Base-by-base conservation (phyloP, 192 early-diverging fungal genomes). In the Nowakowskiella sp. region DNA sequence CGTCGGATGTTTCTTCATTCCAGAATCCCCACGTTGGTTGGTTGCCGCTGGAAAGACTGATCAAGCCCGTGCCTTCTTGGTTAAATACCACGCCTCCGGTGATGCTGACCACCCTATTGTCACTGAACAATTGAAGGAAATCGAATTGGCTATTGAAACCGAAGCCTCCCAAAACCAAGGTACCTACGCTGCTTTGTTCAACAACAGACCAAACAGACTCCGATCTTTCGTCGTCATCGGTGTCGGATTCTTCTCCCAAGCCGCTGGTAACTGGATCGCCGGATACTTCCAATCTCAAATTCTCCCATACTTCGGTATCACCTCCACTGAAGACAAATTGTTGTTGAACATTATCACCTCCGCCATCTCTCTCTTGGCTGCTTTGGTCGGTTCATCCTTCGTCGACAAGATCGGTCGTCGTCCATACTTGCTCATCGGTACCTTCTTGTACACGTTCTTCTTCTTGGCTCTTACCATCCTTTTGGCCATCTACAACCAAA, bases 21-120 rank as follows among this genome's bases (percentile, higher is more conserved):
- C 55, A 13, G 55, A 57, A 57, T 57, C 55, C 6, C 55, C 55
- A 10, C 54, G 55, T 6, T 57, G 53, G 53, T 30, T 57, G 5
- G 25, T 57, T n/a, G 0, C 42, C 49, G 32, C 47, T 22, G 55
- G 42, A 3, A 21, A 51, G 25, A 8, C 25, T 23, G 53, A 57
- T 3, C 29, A 57, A 57, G 55, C 55, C 24, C 36, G 13, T 19
- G 19, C 13, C 13, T 13, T 39, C 36, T 19, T 39, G 13, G 36
- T 39, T 13, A 13, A 39, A 13, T 19, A 13, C 36, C 36, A 39
- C 36, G 36, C 13, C 36, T 13, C 13, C 36, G 36, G 19, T 39
- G 36, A 39, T 39, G 13, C 36, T 19, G 36, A 39, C 36, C 13
- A 19, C 36, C 13, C 13, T 13, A 13, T 39, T 13, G 36, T 39